phyloP scores from a whole-genome alignment of 2,329 filamentous ascomycete species.

The Colletotrichum lini region DNA sequence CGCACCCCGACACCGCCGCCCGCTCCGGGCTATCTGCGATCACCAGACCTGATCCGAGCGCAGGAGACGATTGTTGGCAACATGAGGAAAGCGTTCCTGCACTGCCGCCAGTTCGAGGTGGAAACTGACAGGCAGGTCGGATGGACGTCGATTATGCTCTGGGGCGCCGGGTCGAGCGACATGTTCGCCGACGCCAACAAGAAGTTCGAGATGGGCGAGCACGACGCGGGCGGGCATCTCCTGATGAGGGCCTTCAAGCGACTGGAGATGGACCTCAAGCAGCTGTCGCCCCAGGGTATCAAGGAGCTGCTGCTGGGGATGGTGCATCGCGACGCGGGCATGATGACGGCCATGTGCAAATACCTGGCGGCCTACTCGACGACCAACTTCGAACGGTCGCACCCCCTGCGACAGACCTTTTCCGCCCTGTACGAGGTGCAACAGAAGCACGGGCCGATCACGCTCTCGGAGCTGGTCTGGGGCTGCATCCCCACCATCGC shows the following conservation, averaged over 20 bases:
- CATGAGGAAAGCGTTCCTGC: slow-evolving; percentile 60
- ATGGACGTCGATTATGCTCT: slow-evolving; percentile 60
- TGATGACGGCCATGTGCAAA: slow-evolving; percentile 63
- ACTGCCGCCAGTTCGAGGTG: slow-evolving; percentile 60
- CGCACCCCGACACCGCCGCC: slow-evolving; percentile 62
- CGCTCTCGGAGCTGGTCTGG: slow-evolving; percentile 61
- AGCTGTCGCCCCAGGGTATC: slow-evolving; percentile 59
- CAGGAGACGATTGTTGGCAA: slow-evolving; percentile 61
- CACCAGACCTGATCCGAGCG: slow-evolving; percentile 59
- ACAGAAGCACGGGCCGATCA: slow-evolving; percentile 59
- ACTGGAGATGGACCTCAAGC: slow-evolving; percentile 59
- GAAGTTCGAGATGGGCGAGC: slow-evolving; percentile 57
- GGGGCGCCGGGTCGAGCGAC: slow-evolving; percentile 61
- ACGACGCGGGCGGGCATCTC: slow-evolving; percentile 56
- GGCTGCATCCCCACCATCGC: slow-evolving; percentile 58
- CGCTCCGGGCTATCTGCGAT: slow-evolving; percentile 57
- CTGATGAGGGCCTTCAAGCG: slow-evolving; percentile 61
- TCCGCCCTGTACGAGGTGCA: slow-evolving; percentile 60
- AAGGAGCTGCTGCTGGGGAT: slow-evolving; percentile 60
- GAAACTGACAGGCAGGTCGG: slow-evolving; percentile 55
- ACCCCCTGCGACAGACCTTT: slow-evolving; percentile 60
- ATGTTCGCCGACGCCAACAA: slow-evolving; percentile 61
- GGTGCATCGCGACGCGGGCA: slow-evolving; percentile 59
- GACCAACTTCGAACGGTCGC: slow-evolving; percentile 59
- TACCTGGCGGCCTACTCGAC: slow-evolving; percentile 60